Evolutionary conservation across 306 rosid species (phyloP), one percentile per base, ranked within the genome.

Genomic region (Clitoria ternatea): DNA sequence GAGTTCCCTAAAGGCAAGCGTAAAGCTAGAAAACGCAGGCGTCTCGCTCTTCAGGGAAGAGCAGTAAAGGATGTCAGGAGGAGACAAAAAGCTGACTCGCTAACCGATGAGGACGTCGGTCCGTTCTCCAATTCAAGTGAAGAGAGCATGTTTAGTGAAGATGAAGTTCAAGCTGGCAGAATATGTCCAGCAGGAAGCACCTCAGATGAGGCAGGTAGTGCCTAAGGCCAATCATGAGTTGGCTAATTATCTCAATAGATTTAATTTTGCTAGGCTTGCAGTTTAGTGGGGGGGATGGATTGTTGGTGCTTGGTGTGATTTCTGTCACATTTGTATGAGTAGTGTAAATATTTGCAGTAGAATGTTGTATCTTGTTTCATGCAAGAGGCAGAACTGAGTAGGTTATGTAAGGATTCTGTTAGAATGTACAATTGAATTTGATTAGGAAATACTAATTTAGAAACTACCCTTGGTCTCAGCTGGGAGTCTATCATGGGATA

Each of bases 1-100:
- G 97, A 94, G 48, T 85, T 82, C 77, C 98, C 98, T 1, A 94
- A 90, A 85, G 97, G 98, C 52, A 94, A 94, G 88, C 85, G 98
- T 57, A 90, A 94, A 79, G 93, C 90, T 7, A 76, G 98, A 70
- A 94, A 90, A 26, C 95, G 98, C 72, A 82, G 97, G 85, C 89
- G 96, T 52, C 84, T 94, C 13, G 92, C 92, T 61, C 92, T 90
- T 52, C 98, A 90, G 81, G 98, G 98, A 54, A 84, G 85, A 83
- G 97, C 94, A 39, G 85, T 90, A 29, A 88, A 84, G 73, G 96
- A 90, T 47, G 85, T 82, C n/a, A 83, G 98, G 83, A 87, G 78
- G 74, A 87, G 79, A 72, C 88, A 83, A 60, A 90, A 89, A 76
- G 61, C 75, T 12, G 88, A 86, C 56, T 22, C 76, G 30, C 81